Conservation (phyloP, 1,139 yeast genomes). For the Candida labiduridarum region DNA sequence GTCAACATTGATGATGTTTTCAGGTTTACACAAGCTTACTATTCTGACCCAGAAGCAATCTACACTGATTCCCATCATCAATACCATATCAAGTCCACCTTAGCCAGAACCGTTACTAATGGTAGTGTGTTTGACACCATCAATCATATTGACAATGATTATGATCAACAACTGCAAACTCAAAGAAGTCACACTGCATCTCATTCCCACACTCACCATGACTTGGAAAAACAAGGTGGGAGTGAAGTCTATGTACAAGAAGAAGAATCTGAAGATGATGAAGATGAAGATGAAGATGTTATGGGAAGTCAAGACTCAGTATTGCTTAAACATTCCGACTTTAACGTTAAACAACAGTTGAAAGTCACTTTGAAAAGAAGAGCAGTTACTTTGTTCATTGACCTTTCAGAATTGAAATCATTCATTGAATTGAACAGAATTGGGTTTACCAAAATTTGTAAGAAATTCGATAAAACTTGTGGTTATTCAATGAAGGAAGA, state of each 20-base stretch:
- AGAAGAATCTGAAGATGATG: conserved; percentile 42
- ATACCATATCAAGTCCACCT: conserved; percentile 26
- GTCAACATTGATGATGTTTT: conserved; percentile 33
- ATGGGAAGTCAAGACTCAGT: conserved; percentile 36
- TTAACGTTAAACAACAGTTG: conserved; percentile 52
- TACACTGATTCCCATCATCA: conserved; percentile 27
- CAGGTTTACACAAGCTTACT: conserved; percentile 13
- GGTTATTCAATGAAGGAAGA: conserved; percentile 58
- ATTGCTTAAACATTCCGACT: conserved; percentile 48
- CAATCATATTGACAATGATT: conserved; percentile 25
- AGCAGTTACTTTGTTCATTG: conserved; percentile 66
- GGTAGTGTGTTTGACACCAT: conserved; percentile 31
- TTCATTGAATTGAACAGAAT: conserved; percentile 80
- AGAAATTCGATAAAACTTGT: conserved; percentile 86
- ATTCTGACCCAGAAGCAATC: conserved; percentile 17
- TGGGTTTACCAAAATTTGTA: conserved; percentile 86
- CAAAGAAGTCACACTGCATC: conserved; percentile 6
- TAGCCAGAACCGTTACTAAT: conserved; percentile 32
- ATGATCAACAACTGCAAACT: conserved; percentile 6
- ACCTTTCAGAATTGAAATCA: conserved; percentile 80
- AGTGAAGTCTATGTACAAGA: conserved; percentile 22
- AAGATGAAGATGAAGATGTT: conserved; percentile 46
- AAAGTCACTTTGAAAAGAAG: conserved; percentile 71
- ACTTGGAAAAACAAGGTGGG: conserved; percentile 23
- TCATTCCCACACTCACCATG: conserved; percentile 10